Evolutionary conservation across 495 filamentous ascomycete genomes (phyloP), one percentile per base, ranked within the genome.

Genomic region (Xylaria curta): DNA sequence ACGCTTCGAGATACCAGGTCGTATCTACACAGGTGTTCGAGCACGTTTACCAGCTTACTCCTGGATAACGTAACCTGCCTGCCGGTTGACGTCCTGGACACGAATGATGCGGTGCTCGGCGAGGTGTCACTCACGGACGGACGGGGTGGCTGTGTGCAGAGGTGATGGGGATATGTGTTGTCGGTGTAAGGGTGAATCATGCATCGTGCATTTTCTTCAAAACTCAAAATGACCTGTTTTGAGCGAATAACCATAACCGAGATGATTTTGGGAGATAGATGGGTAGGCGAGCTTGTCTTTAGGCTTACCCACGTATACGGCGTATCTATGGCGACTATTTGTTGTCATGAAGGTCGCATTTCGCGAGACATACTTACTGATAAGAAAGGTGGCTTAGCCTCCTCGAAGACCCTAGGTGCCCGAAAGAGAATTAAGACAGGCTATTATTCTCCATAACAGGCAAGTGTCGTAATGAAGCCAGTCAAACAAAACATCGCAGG

Each of bases 61-160:
- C 6, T 36, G 2, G 56, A 26, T 2, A 5, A 17, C 13, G 53
- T 7, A 15, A 17, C 26, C 8, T 4, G 53, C 13, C 10, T 1
- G 28, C 28, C 28, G 28, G 53, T 56, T 31, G 53, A n/a, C 13
- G 13, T 12, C 26, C 9, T 31, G 24, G 2, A 28, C 13, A 53
- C 26, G 26, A 31, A 4, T n/a, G 5, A 28, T 56, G 53, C 24
- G 28, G 26, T 12, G 26, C 53, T 56, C 53, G 26, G 53, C 53
- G 12, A 56, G 13, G 21, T 26, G 10, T 24, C 13, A 46, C 46
- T 3, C 15, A 31, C 19, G 53, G 53, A 31, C 26, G 53, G 26
- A 56, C 53, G 53, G 53, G 13, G 53, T 56, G 53, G 53, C 53
- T 56, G 53, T 56, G 53, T 56, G 53, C 53, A 56, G 53, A 56